Evolutionary conservation across 2,329 filamentous ascomycete species (phyloP).

Genomic region (Alternaria triticina): DNA sequence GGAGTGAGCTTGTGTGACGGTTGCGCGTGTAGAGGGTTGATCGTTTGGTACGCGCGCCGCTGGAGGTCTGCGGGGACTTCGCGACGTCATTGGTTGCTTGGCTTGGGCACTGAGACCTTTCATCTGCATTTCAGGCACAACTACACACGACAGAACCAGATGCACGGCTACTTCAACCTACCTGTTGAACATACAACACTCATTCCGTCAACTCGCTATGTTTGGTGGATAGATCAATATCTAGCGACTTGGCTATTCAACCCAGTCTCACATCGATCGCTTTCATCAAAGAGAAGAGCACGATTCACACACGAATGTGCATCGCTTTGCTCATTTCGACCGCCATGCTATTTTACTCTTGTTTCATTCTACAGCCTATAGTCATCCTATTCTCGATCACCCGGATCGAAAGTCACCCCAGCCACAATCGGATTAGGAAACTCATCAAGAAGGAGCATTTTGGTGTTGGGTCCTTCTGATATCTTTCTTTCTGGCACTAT

Average conservation of each 20-base stretch:
- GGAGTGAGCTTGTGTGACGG: background rate
- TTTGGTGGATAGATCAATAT: background rate
- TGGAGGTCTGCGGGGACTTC: conserved; percentile 23
- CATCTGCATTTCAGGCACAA: background rate
- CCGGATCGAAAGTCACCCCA: background rate
- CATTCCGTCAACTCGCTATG: background rate
- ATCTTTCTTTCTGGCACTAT: background rate
- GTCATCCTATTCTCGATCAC: background rate
- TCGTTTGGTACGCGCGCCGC: background rate
- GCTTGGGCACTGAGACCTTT: background rate
- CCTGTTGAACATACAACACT: background rate
- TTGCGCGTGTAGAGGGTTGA: background rate
- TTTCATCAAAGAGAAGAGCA: background rate
- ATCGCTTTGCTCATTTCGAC: background rate
- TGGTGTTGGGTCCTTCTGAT: background rate
- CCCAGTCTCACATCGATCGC: background rate
- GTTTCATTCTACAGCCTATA: background rate
- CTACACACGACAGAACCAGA: background rate
- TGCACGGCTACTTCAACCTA: background rate
- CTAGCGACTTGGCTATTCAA: background rate
- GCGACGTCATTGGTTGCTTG: conserved; percentile 25
- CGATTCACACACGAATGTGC: background rate
- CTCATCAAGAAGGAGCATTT: background rate
- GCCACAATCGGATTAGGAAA: background rate
- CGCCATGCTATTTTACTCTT: background rate